Conservation (phyloP, 2,329 filamentous ascomycete genomes). For the Chaetomium olivaceum region DNA sequence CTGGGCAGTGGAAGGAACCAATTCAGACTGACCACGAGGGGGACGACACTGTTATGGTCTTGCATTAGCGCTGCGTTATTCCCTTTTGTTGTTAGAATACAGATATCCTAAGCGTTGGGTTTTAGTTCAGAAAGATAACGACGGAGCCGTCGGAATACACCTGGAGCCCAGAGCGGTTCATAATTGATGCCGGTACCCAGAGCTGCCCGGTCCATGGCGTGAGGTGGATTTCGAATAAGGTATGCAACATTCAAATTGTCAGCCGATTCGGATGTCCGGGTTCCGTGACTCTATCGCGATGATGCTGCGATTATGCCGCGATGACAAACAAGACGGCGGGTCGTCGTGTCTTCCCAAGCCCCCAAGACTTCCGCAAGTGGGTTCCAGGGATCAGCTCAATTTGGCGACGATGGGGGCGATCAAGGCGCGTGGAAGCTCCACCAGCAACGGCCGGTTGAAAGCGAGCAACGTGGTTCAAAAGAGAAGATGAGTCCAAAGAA, state of each 20-base stretch:
- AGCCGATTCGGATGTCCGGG: background rate
- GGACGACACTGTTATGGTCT: background rate
- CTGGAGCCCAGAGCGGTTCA: background rate
- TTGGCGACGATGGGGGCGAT: background rate
- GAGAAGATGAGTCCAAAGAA: background rate
- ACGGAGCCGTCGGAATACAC: background rate
- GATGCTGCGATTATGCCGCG: slow-evolving; percentile 20
- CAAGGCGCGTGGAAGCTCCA: slow-evolving; percentile 3
- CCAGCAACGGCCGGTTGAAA: background rate
- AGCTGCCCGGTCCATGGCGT: background rate
- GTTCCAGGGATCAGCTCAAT: background rate
- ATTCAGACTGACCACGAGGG: background rate
- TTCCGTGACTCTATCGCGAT: slow-evolving; percentile 17
- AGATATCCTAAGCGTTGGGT: background rate
- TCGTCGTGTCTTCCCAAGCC: background rate
- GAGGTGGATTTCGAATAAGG: background rate
- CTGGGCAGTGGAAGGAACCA: background rate
- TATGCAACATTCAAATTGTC: background rate
- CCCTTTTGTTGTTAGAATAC: background rate
- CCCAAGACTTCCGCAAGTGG: slow-evolving; percentile 3
- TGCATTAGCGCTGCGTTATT: slow-evolving; percentile 8
- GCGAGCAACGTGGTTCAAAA: background rate
- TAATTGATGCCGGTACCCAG: background rate
- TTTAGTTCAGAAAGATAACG: background rate
- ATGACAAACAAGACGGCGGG: slow-evolving; percentile 16